Conservation (phyloP, 768 basidiomycete species). For the Ramaria sp. region DNA sequence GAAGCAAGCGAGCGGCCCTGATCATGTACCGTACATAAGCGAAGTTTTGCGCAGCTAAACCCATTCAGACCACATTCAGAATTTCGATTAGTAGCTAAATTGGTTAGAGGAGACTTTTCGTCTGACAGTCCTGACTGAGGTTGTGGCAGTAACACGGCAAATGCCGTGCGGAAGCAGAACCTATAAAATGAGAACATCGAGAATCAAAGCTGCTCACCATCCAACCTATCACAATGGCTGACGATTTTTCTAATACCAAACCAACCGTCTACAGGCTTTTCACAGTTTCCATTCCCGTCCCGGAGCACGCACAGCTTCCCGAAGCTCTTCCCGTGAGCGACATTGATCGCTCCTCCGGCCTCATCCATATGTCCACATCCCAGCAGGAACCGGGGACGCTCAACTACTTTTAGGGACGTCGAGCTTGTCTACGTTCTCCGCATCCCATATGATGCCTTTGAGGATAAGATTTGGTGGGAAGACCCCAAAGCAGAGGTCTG, state of each 20-base stretch:
- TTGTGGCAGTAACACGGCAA: no score
- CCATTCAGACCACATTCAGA: no score
- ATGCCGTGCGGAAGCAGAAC: no score
- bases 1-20: no score
- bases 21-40: no score
- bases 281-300: slow-evolving; percentile 29
- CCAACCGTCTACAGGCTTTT: slow-evolving; percentile 56
- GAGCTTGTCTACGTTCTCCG: slow-evolving; percentile 32
- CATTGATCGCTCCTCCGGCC: slow-evolving; percentile 35
- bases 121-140: no score
- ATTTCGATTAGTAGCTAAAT: no score
- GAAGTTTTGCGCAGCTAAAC: no score
- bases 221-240: neutral
- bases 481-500: slow-evolving; percentile 26
- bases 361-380: slow-evolving; percentile 48
- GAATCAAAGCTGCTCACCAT: no score
- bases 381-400: slow-evolving; percentile 39
- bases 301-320: slow-evolving; percentile 27
- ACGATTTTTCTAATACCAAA: neutral
- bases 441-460: slow-evolving; percentile 30
- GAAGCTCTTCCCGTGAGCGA: slow-evolving; percentile 36
- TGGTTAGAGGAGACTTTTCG: no score
- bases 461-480: slow-evolving; percentile 39
- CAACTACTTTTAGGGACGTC: slow-evolving; percentile 31
- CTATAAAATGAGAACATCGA: no score